Base-by-base conservation (phyloP, 768 basidiomycete species). In the Suillus brevipes region DNA sequence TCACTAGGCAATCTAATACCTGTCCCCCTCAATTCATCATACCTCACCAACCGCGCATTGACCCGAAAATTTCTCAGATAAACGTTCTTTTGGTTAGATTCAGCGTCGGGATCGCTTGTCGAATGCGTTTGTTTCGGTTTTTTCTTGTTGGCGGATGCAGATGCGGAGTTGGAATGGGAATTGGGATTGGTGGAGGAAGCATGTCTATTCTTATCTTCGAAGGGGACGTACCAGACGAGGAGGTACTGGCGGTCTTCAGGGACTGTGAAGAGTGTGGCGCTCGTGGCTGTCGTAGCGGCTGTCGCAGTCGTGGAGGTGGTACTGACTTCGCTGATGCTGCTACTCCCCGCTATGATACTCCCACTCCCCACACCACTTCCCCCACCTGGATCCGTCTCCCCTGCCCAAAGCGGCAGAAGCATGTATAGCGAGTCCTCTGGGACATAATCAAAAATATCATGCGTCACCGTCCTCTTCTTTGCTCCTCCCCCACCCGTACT, bases 321-420 rank as follows among this genome's bases (percentile, higher is more conserved):
- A 6, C 52, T 53, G 18, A 1, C 18, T 10, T 53, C 52, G 52
- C 52, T 53, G 28, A 18, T 53, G 31, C 18, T 53, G 50, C 50
- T 50, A 16, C 50, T 28, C 13, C 23, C 49, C 50, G 50, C 25
- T 7, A 28, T 28, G 50, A 52, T 52, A 25, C 25, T 52, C 13
- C 49, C 49, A 25, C 49, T 25, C 8, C 25, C 50, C 14, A 50
- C 23, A 23, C 49, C 50, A 9, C 16, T 3, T 9, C 50, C 50
- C 25, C 7, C 50, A 18, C 28, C 16, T 77, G 83, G 71, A 73
- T 91, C 90, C 1, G 86, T 90, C 68, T 90, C 89, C 20, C 88
- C 84, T 10, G 89, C 87, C 91, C 92, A 94, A n/a, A 94, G 80
- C 18, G 92, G 92, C 20, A 94, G 80, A 31, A 93, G 82, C 92